Conservation (phyloP, 495 filamentous ascomycete species). For the Aspergillus saccharolyticus region DNA sequence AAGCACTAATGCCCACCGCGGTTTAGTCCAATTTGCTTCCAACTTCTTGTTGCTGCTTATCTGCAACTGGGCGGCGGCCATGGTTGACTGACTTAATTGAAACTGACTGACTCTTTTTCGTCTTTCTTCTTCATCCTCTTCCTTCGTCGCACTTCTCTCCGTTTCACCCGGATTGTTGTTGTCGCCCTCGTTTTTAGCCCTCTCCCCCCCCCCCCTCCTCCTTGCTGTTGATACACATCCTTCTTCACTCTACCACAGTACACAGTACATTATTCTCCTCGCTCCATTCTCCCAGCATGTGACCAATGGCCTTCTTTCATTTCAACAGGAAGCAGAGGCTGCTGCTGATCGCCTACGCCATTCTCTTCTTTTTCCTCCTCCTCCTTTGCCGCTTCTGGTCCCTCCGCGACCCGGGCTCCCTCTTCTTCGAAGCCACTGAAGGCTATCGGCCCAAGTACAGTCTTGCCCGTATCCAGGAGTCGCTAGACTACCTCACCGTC, state of each 20-base stretch:
- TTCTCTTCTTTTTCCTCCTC: constrained; percentile 27
- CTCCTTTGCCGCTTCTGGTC: constrained; percentile 22
- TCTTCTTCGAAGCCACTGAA: constrained; percentile 22
- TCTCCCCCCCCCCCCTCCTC: neutral
- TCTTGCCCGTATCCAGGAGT: constrained; percentile 19
- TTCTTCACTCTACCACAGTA: neutral
- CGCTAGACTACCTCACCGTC: constrained; percentile 15
- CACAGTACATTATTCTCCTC: neutral
- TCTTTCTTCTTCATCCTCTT: neutral
- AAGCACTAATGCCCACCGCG: neutral
- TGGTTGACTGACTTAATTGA: too few relatives aligned
- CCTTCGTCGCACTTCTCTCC: neutral
- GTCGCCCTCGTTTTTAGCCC: neutral
- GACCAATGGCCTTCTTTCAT: constrained; percentile 8
- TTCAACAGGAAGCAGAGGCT: constrained; percentile 22
- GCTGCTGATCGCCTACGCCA: constrained; percentile 21
- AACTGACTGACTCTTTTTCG: neutral
- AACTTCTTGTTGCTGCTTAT: neutral
- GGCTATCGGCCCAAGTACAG: constrained; percentile 27
- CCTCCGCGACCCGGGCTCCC: constrained; percentile 22
- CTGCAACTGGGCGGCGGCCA: neutral
- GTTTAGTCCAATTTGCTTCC: neutral
- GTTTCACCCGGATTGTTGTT: neutral
- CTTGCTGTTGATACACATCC: neutral
- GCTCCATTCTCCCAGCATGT: constrained; percentile 2